Evolutionary conservation across 768 basidiomycete species (phyloP).

Genomic region (Leccinum disarticulatum): DNA sequence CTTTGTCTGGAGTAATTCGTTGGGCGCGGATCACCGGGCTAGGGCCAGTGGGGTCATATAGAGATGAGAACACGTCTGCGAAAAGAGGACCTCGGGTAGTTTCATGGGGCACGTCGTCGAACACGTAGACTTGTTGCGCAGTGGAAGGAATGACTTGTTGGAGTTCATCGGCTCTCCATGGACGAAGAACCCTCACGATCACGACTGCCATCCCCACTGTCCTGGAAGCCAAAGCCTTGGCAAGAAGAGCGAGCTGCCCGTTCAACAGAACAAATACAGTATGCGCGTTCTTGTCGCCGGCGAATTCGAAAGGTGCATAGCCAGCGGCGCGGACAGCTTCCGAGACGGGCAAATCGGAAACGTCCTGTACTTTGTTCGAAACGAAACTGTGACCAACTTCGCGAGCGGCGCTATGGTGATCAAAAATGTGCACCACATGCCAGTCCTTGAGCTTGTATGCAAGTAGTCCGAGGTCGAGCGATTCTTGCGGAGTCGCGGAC

Average conservation of each 20-base stretch:
- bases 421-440: conserved; percentile 89
- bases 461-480: conserved; percentile 71
- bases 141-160: conserved; percentile 56
- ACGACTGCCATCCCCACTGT: conserved; percentile 60
- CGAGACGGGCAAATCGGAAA: conserved; percentile 36
- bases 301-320: conserved; percentile 78
- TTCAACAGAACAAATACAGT: conserved; percentile 74
- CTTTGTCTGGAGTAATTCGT: conserved; percentile 56
- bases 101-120: conserved; percentile 73
- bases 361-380: conserved; percentile 35
- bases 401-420: conserved; percentile 77
- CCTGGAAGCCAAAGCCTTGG: conserved; percentile 49
- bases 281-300: conserved; percentile 60
- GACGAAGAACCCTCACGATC: conserved; percentile 75
- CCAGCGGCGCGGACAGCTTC: conserved; percentile 56
- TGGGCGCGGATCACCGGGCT: conserved; percentile 50
- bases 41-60: conserved; percentile 43
- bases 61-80: conserved; percentile 65
- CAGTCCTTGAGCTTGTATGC: conserved; percentile 65
- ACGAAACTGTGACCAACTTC: conserved; percentile 63
- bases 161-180: conserved; percentile 76
- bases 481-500: conserved; percentile 82
- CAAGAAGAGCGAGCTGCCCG: conserved; percentile 68
- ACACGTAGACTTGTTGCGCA: conserved; percentile 61
- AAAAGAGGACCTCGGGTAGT: conserved; percentile 65